These are phyloP conservation scores for Colletotrichum trifolii DNA, from an alignment of 2,329 filamentous ascomycete genomes.

Conservation along the genomic window DNA sequence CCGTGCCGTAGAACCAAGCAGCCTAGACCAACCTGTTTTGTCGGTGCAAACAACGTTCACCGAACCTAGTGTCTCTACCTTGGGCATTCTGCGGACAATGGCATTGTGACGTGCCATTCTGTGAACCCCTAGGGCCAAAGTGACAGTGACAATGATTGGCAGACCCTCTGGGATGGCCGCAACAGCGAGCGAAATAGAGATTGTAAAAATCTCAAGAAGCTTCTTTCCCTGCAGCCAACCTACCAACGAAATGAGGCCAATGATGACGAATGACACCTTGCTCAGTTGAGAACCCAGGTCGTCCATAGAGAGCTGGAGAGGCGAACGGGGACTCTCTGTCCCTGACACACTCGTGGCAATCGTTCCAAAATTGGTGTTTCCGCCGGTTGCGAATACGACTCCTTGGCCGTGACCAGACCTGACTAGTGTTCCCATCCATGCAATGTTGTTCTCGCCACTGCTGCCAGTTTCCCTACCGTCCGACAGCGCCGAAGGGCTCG, in stretches of 20 bases:
- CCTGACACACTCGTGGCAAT: slow-evolving; percentile 95
- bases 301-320: slow-evolving; percentile 96
- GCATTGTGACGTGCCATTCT: slow-evolving; percentile 96
- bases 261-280: slow-evolving; percentile 95
- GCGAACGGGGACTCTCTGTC: slow-evolving; percentile 94
- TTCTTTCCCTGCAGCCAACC: slow-evolving; percentile 91
- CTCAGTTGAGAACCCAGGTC: slow-evolving; percentile 95
- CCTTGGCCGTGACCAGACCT: slow-evolving; percentile 95
- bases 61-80: slow-evolving; percentile 96
- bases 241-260: slow-evolving; percentile 90
- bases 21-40: slow-evolving; percentile 77
- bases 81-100: slow-evolving; percentile 94
- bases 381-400: slow-evolving; percentile 96
- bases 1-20: background rate
- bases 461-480: slow-evolving; percentile 73
- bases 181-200: slow-evolving; percentile 95
- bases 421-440: slow-evolving; percentile 97
- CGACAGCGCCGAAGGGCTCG: slow-evolving; percentile 58
- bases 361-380: slow-evolving; percentile 92
- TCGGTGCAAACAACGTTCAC: slow-evolving; percentile 99
- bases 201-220: slow-evolving; percentile 94
- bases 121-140: slow-evolving; percentile 91
- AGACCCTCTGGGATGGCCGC: slow-evolving; percentile 96
- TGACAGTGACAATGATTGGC: slow-evolving; percentile 98
- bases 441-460: slow-evolving; percentile 87